Conservation (phyloP, 768 basidiomycete genomes). For the Mycena sanguinolenta region DNA sequence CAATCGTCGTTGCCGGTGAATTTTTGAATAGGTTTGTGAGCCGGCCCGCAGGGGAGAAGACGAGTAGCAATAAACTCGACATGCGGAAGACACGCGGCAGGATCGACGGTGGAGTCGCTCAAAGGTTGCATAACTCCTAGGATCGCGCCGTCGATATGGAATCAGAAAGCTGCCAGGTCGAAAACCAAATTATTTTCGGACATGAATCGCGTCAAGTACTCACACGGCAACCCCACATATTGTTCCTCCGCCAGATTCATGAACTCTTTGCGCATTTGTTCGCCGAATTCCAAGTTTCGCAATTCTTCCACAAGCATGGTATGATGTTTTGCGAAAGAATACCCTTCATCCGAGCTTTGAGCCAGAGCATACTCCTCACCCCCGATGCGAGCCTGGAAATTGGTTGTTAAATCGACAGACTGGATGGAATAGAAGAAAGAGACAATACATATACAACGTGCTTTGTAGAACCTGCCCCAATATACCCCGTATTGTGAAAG, state of each 20-base stretch:
- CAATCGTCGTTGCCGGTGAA: conserved; percentile 40
- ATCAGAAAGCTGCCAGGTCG: conserved; percentile 29
- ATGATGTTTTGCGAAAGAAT: not conserved
- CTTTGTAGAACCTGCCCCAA: conserved; percentile 35
- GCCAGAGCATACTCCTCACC: conserved; percentile 35
- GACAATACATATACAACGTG: conserved; percentile 31
- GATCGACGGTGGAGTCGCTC: not conserved
- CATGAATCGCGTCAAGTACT: no score
- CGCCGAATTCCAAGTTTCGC: conserved; percentile 32
- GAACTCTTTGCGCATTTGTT: conserved; percentile 28
- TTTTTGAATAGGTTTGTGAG: conserved; percentile 33
- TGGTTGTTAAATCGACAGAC: not conserved
- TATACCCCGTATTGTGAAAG: conserved; percentile 23
- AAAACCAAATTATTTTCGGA: no score
- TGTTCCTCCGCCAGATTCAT: not conserved
- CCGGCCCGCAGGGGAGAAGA: conserved; percentile 29
- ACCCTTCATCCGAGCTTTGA: conserved; percentile 5
- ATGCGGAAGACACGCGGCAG: not conserved
- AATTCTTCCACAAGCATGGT: conserved; percentile 29
- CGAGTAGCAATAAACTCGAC: conserved; percentile 38
- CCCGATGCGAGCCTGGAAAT: conserved; percentile 20
- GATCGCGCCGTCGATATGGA: conserved; percentile 27
- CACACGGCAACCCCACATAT: not conserved
- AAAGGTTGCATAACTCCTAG: conserved; percentile 28
- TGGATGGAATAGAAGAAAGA: not conserved